phyloP scores from a whole-genome alignment of 2,329 filamentous ascomycete species.

The Cytospora piceicola region DNA sequence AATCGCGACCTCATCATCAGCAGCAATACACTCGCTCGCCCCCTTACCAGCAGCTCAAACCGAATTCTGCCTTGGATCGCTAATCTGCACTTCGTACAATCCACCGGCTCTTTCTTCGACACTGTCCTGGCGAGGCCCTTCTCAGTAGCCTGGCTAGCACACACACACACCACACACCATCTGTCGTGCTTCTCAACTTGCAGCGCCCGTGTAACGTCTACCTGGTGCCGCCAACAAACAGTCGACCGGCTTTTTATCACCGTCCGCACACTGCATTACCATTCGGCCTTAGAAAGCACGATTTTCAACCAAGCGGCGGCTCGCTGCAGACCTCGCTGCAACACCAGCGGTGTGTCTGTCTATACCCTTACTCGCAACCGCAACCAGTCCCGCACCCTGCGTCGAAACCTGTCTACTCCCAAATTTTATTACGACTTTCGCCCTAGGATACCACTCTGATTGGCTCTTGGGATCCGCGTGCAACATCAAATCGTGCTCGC shows the following conservation, averaged over 20 bases:
- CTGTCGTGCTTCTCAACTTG: neutral
- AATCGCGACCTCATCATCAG: neutral
- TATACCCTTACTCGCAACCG: neutral
- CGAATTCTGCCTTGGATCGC: neutral
- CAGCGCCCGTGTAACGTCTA: neutral
- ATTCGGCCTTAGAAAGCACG: neutral
- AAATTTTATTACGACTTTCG: constrained; percentile 19
- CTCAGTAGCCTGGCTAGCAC: neutral
- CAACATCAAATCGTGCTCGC: neutral
- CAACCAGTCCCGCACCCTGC: constrained; percentile 6
- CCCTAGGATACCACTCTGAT: constrained; percentile 12
- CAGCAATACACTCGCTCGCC: neutral
- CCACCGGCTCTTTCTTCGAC: neutral
- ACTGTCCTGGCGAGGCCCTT: neutral
- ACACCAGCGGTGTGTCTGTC: constrained; percentile 1
- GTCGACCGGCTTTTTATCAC: neutral
- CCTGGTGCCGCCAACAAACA: neutral
- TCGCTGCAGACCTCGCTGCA: constrained; percentile 1
- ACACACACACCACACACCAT: neutral
- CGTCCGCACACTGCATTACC: neutral
- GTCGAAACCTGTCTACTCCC: constrained; percentile 19
- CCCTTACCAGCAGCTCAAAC: neutral
- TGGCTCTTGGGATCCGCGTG: constrained; percentile 19
- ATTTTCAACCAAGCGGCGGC: neutral
- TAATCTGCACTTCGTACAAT: neutral